A percentile compares a stretch with the other conserved stretches of the same genome.
Evolutionary conservation across 306 rosid species (phyloP).

Genomic region (Gynostemma pentaphyllum): DNA sequence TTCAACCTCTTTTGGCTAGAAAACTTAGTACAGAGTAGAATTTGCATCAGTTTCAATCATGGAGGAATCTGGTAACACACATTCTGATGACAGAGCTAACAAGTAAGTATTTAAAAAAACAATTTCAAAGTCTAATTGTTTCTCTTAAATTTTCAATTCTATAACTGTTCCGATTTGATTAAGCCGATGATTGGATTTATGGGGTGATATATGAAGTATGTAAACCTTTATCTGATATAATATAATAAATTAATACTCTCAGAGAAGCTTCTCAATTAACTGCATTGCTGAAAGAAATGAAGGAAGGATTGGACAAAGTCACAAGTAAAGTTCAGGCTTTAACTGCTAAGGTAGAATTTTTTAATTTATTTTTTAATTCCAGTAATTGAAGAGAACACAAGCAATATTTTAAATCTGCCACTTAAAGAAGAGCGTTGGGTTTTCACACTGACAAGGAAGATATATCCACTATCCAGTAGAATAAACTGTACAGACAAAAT

Average conservation of each 20-base stretch:
- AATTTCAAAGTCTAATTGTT: background rate
- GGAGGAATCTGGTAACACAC: background rate
- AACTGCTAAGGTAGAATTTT: slow-evolving; percentile 44
- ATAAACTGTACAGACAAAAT: background rate
- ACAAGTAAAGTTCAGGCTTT: slow-evolving; percentile 50
- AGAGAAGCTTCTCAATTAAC: slow-evolving; percentile 54
- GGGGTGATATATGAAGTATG: background rate
- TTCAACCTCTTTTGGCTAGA: background rate
- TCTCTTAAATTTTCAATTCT: background rate
- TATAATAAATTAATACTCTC: background rate
- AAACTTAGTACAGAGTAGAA: background rate
- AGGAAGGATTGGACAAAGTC: slow-evolving; percentile 57
- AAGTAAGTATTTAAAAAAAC: background rate
- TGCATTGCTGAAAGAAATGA: slow-evolving; percentile 68
- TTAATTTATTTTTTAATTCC: background rate
- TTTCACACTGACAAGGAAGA: background rate
- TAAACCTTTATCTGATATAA: background rate
- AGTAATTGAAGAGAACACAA: background rate
- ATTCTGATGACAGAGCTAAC: background rate
- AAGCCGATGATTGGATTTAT: background rate
- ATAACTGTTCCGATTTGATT: background rate
- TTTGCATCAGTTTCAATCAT: background rate
- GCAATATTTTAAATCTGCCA: background rate
- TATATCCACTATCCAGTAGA: background rate
- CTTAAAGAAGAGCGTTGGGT: background rate